Percentiles rank a stretch among this genome's conserved stretches.
Conservation (phyloP, 805 yeast genomes). For the Zygosaccharomyces pseudorouxii region DNA sequence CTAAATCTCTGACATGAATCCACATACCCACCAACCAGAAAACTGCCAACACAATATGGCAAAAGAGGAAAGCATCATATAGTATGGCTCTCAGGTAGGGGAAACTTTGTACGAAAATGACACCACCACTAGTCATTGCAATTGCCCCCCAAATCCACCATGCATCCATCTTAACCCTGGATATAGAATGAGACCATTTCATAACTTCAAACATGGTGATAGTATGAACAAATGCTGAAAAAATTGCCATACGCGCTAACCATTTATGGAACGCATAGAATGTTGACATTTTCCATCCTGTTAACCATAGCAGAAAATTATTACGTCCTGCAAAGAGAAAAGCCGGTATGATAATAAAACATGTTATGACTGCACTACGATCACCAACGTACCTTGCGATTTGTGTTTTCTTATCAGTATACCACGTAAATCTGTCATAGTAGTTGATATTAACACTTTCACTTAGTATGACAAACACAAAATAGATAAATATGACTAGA, state of each 20-base stretch:
- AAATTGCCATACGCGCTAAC: constrained; percentile 44
- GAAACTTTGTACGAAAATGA: constrained; percentile 41
- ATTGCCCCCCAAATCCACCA: constrained; percentile 36
- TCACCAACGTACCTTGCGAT: constrained; percentile 39
- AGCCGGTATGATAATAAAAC: constrained; percentile 49
- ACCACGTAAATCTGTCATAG: constrained; percentile 8
- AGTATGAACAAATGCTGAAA: constrained; percentile 11
- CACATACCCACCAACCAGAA: constrained; percentile 42
- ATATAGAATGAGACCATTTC: constrained; percentile 22
- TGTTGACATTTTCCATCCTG: constrained; percentile 57
- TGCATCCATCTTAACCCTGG: constrained; percentile 32
- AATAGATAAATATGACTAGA: constrained; percentile 14
- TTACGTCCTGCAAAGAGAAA: constrained; percentile 65
- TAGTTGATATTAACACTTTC: constrained; percentile 11
- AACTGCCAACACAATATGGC: constrained; percentile 42
- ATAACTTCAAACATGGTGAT: constrained; percentile 10
- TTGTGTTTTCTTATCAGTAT: constrained; percentile 8
- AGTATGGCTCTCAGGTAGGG: constrained; percentile 40
- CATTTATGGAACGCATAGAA: constrained; percentile 61
- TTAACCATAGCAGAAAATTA: constrained; percentile 53
- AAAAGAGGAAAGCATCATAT: constrained; percentile 42
- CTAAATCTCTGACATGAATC: constrained; percentile 39
- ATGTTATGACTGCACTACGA: constrained; percentile 45
- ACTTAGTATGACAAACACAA: constrained; percentile 12
- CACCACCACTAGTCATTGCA: constrained; percentile 31